Evolutionary conservation across 2,329 filamentous ascomycete genomes (phyloP).

Genomic region (Talaromyces sp.): DNA sequence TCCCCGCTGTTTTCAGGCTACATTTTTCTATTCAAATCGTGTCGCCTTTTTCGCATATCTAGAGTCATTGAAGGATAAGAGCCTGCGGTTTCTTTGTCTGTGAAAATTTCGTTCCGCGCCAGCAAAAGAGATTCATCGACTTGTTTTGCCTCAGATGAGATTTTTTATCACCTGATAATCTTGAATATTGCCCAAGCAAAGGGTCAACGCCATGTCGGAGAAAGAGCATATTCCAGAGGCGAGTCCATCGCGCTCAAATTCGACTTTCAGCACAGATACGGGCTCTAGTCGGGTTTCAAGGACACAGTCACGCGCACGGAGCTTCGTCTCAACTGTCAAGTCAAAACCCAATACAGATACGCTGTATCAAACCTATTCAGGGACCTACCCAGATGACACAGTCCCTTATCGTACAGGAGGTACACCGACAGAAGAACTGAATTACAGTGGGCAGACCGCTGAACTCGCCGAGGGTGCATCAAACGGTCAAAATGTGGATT

Average conservation of each 20-base stretch:
- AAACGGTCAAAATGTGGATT: neutral
- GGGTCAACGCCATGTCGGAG: constrained; percentile 3
- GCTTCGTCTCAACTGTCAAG: neutral
- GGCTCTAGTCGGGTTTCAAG: constrained; percentile 1
- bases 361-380: neutral
- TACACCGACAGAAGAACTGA: neutral
- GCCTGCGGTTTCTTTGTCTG: neutral
- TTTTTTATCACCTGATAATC: neutral
- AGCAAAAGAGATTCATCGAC: too few species aligned
- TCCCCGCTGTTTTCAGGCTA: neutral
- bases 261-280: constrained; percentile 4
- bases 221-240: constrained; percentile 1
- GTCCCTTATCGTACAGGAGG: neutral
- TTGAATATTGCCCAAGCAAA: neutral
- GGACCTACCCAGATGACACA: constrained; percentile 2
- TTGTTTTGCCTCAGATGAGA: too few species aligned
- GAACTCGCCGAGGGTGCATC: neutral
- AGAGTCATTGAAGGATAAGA: neutral
- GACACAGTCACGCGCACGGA: neutral
- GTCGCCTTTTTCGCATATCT: neutral
- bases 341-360: neutral
- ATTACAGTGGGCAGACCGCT: neutral
- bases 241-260: constrained; percentile 5
- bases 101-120: too few species aligned
- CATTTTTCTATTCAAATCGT: too few species aligned